Evolutionary conservation across 352 stramenopile species (phyloP).

Genomic region (Blastocystis sp.): DNA sequence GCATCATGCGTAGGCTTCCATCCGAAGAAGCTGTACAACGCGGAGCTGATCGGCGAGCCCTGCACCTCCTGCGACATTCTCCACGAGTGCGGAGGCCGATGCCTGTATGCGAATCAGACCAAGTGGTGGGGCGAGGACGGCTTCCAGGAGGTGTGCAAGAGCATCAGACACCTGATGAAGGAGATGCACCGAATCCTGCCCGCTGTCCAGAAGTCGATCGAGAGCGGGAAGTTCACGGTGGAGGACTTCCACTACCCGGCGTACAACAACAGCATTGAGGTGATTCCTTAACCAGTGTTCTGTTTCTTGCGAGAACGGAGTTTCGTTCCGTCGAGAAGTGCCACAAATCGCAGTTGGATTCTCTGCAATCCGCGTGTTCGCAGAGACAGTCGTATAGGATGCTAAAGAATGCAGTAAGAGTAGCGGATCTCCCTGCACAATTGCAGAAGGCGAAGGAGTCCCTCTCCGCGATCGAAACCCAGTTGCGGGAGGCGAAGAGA

Average conservation of each 20-base stretch:
- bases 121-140: slow-evolving; percentile 74
- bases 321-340: neutral
- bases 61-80: slow-evolving; percentile 73
- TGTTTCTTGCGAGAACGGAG: neutral
- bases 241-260: slow-evolving; percentile 73
- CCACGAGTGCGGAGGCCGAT: slow-evolving; percentile 72
- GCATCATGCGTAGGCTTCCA: slow-evolving; percentile 69
- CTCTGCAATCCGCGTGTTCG: neutral
- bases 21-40: slow-evolving; percentile 71
- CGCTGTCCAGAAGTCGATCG: slow-evolving; percentile 72
- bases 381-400: neutral
- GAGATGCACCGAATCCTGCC: slow-evolving; percentile 72
- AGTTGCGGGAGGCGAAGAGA: neutral
- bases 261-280: slow-evolving; percentile 74
- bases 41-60: slow-evolving; percentile 70
- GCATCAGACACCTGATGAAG: slow-evolving; percentile 73
- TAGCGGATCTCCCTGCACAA: slow-evolving; percentile 28
- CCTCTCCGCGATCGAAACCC: neutral
- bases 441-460: slow-evolving; percentile 41
- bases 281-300: slow-evolving; percentile 72
- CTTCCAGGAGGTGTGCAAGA: slow-evolving; percentile 72
- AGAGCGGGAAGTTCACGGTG: slow-evolving; percentile 72
- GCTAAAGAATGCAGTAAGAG: slow-evolving; percentile 35
- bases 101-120: slow-evolving; percentile 74
- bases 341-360: neutral